Base-by-base conservation (phyloP, 2,329 filamentous ascomycete species). In the Ophiostoma pallidulum region DNA sequence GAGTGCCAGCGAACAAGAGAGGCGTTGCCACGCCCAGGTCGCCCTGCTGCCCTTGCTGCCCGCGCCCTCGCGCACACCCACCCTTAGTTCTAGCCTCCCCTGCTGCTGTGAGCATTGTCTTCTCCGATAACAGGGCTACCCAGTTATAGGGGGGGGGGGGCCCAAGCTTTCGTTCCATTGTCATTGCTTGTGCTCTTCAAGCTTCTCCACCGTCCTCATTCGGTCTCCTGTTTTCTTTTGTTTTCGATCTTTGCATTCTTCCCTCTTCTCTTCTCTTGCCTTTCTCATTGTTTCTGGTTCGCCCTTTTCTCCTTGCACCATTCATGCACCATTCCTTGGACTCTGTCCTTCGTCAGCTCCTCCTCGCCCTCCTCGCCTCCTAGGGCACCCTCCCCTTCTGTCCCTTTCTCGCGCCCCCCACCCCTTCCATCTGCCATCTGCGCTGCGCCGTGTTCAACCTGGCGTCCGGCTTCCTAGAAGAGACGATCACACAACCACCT, bases 121-220 rank as follows among this genome's bases (percentile, higher is more conserved):
- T 38, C 16, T 32, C 40, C 46, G 46, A 43, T 48, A 43, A 26
- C 40, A 43, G 36, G 29, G 36, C 44, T 40, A 37, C 44, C 44
- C 44, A 31, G 10, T 31, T 28, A 36, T n/a, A n/a, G n/a, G n/a
- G n/a, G n/a, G n/a, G n/a, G 8, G 19, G 24, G 33, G 33, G 42
- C 20, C 42, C 24, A 44, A 32, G 36, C 41, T 42, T 39, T 29
- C 24, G 20, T 26, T 37, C 29, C 20, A n/a, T 29, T 32, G 36
- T 28, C 36, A 28, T 41, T 26, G 26, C 8, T 28, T 38, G 18
- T 38, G 5, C 13, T n/a, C n/a, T n/a, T 41, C 31, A 18, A 26
- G 35, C 19, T 13, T 14, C 31, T 33, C 14, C 41, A 26, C 20
- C 31, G 32, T 35, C 41, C 18, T 16, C 39, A 9, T 29, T 20